These are phyloP conservation scores for Russula sp. DNA, from an alignment of 768 basidiomycete species.

Conservation along the genomic window DNA sequence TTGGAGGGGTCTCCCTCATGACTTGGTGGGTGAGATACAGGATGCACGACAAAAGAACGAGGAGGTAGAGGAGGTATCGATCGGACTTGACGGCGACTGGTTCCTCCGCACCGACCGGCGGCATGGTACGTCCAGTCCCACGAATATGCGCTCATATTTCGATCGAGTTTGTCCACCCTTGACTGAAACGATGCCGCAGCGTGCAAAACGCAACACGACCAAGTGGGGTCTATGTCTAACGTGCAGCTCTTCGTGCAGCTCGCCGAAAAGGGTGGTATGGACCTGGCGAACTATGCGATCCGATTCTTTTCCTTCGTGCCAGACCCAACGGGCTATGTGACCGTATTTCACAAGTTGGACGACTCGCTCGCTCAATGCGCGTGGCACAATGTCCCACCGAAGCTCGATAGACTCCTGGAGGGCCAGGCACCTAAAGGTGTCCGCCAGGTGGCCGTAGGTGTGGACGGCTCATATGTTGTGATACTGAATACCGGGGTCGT, in stretches of 20 bases:
- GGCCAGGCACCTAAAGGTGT: conserved; percentile 3
- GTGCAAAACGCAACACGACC: neutral
- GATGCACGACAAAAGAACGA: conserved; percentile 4
- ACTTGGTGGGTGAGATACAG: conserved; percentile 4
- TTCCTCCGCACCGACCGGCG: conserved; percentile 12
- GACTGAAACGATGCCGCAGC: neutral
- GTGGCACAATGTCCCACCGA: conserved; percentile 9
- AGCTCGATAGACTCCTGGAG: conserved; percentile 4
- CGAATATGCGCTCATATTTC: neutral
- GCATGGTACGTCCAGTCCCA: conserved; percentile 7
- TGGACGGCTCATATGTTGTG: conserved; percentile 8
- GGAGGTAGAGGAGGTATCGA: conserved; percentile 9
- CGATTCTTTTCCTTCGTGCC: conserved; percentile 15
- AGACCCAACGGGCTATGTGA: conserved; percentile 5
- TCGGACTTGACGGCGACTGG: conserved; percentile 18
- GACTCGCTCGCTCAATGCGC: neutral
- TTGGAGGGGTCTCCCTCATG: conserved; percentile 13
- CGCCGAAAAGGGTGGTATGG: neutral
- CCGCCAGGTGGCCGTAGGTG: conserved; percentile 13
- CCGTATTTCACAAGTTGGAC: conserved; percentile 8
- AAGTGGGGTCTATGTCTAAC: neutral
- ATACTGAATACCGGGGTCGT: conserved; percentile 5
- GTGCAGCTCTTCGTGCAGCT: conserved; percentile 9
- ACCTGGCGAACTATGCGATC: conserved; percentile 3
- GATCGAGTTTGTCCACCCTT: neutral